Conservation (phyloP, 2,329 filamentous ascomycete genomes). For the Fusarium drepaniforme region DNA sequence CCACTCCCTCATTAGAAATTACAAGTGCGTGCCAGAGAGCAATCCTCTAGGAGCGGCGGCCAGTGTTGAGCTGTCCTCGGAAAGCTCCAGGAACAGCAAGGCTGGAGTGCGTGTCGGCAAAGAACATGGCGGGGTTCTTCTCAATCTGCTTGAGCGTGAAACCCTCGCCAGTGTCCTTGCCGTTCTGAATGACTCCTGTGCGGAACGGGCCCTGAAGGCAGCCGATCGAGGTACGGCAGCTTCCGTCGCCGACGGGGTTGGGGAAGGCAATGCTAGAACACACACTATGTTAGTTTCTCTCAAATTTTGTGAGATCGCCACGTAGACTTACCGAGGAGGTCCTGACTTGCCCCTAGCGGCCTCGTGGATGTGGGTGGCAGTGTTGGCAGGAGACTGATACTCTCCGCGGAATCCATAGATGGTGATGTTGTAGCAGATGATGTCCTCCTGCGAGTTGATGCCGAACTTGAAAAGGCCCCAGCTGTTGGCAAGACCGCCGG, state of each 20-base stretch:
- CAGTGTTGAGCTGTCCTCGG: conserved; percentile 59
- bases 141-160: conserved; percentile 65
- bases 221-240: conserved; percentile 53
- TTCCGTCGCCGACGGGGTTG: conserved; percentile 57
- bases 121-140: conserved; percentile 62
- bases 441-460: conserved; percentile 60
- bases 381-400: conserved; percentile 62
- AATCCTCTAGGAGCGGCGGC: conserved; percentile 23
- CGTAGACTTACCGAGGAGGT: conserved; percentile 56
- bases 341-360: conserved; percentile 58
- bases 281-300: conserved; percentile 1
- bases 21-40: neutral
- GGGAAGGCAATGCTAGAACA: conserved; percentile 58
- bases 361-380: conserved; percentile 69
- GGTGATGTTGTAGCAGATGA: conserved; percentile 64
- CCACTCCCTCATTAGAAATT: neutral
- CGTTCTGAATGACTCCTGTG: conserved; percentile 47
- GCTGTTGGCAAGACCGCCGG: conserved; percentile 57
- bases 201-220: conserved; percentile 54
- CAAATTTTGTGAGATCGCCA: neutral
- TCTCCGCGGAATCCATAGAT: conserved; percentile 61
- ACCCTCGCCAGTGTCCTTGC: conserved; percentile 52
- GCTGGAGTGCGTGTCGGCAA: conserved; percentile 65
- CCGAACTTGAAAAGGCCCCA: conserved; percentile 64
- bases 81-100: conserved; percentile 63